Evolutionary conservation across 805 yeast genomes (phyloP).

Genomic region (Metschnikowia picachoensis): DNA sequence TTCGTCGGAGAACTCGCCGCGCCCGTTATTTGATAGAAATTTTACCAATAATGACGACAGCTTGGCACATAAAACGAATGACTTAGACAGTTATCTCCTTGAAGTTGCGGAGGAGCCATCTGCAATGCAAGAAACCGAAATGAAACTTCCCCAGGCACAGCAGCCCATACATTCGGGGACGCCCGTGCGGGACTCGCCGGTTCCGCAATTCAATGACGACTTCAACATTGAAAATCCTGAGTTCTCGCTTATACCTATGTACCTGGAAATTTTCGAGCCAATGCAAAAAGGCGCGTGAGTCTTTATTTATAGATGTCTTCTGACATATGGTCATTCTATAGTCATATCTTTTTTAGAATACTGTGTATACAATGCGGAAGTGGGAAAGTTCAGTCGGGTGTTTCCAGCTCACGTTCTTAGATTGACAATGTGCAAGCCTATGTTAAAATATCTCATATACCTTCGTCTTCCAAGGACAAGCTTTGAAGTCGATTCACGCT

Average conservation of each 20-base stretch:
- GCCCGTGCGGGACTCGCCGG: background rate
- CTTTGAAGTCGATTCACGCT: conserved; percentile 32
- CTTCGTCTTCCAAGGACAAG: conserved; percentile 20
- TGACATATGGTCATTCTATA: background rate
- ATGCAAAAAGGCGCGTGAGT: conserved; percentile 1
- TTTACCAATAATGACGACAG: background rate
- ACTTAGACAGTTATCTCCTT: conserved; percentile 7
- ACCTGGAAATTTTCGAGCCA: conserved; percentile 13
- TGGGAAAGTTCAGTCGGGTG: too few relatives aligned
- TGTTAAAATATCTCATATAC: background rate
- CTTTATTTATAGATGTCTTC: conserved; percentile 1
- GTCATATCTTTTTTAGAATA: too few relatives aligned
- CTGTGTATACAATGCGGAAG: too few relatives aligned
- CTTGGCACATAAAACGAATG: conserved; percentile 1
- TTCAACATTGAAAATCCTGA: conserved; percentile 7
- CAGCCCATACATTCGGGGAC: too few relatives aligned
- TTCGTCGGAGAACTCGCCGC: conserved; percentile 7
- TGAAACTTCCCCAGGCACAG: too few relatives aligned
- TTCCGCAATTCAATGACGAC: background rate
- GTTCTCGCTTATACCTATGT: conserved; percentile 13
- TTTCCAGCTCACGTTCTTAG: background rate
- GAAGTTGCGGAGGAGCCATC: conserved; percentile 12
- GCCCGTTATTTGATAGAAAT: conserved; percentile 1
- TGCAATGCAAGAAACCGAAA: too few relatives aligned
- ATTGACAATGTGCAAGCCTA: background rate